A percentile compares a stretch with the other conserved stretches of the same genome.
Evolutionary conservation across 108 stramenopile species (phyloP).

Genomic region (Aurantiochytrium sp.): DNA sequence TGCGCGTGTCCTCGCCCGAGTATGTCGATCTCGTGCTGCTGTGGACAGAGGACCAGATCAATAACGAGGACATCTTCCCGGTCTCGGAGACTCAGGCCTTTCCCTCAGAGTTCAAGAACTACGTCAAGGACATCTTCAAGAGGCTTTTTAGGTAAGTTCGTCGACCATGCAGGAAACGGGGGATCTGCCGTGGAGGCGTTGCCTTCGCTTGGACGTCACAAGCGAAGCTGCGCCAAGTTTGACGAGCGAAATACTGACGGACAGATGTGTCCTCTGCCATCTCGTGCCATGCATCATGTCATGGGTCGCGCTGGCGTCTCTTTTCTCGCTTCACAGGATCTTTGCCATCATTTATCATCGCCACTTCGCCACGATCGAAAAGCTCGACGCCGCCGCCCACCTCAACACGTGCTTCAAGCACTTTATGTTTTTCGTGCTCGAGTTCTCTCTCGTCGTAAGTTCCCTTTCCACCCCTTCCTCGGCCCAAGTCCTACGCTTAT

Average conservation of each 20-base stretch:
- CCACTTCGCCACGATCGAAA: constrained; percentile 48
- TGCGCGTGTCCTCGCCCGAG: constrained; percentile 36
- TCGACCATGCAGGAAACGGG: too few species aligned
- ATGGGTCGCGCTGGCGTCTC: too few species aligned
- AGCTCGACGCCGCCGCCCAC: constrained; percentile 54
- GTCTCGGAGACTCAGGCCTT: constrained; percentile 30
- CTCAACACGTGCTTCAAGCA: constrained; percentile 67
- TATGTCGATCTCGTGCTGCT: constrained; percentile 55
- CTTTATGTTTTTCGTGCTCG: constrained; percentile 56
- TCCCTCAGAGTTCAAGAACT: constrained; percentile 47
- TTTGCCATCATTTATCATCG: constrained; percentile 58
- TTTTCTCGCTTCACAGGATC: too few species aligned
- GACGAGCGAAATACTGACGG: too few species aligned
- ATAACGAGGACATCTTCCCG: constrained; percentile 46
- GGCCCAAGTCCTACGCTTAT: too few species aligned
- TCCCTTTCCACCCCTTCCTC: too few species aligned
- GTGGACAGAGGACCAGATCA: constrained; percentile 63
- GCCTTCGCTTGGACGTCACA: too few species aligned
- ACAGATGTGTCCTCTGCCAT: too few species aligned
- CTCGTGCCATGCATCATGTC: too few species aligned
- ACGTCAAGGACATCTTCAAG: constrained; percentile 50
- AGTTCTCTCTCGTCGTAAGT: constrained; percentile 50
- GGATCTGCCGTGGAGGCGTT: too few species aligned
- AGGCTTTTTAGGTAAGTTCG: constrained; percentile 41
- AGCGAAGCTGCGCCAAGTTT: too few species aligned